phyloP scores from a whole-genome alignment of 441 rosid genomes.

The Adansonia rubrostipa region DNA sequence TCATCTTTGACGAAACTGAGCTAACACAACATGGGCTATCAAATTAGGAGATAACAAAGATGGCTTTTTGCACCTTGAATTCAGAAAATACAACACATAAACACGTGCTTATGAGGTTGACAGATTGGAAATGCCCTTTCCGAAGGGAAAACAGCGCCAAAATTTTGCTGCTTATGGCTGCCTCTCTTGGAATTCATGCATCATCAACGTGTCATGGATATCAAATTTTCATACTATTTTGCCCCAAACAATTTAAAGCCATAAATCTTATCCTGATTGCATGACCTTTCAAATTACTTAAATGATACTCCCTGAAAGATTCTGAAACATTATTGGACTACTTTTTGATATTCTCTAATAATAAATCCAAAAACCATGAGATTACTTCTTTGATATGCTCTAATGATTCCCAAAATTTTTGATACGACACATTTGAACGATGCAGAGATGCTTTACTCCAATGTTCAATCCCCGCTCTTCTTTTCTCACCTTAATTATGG shows the following conservation, averaged over 20 bases:
- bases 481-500: background rate
- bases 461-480: background rate
- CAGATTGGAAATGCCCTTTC: slow-evolving; percentile 2
- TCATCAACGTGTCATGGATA: background rate
- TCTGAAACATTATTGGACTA: background rate
- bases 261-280: background rate
- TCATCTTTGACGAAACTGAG: background rate
- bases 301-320: background rate
- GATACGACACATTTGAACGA: background rate
- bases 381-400: background rate
- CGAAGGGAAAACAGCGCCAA: background rate
- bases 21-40: background rate
- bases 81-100: slow-evolving; percentile 20
- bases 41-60: background rate
- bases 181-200: background rate
- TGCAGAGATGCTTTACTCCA: background rate
- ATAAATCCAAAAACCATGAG: background rate
- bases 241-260: background rate
- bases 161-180: background rate
- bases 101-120: slow-evolving; percentile 23
- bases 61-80: background rate
- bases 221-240: slow-evolving; percentile 8
- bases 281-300: background rate
- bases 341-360: background rate
- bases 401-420: background rate